These are phyloP conservation scores for Tetrahymena elliotti DNA, from an alignment of 73 alveolate species.

Conservation along the genomic window DNA sequence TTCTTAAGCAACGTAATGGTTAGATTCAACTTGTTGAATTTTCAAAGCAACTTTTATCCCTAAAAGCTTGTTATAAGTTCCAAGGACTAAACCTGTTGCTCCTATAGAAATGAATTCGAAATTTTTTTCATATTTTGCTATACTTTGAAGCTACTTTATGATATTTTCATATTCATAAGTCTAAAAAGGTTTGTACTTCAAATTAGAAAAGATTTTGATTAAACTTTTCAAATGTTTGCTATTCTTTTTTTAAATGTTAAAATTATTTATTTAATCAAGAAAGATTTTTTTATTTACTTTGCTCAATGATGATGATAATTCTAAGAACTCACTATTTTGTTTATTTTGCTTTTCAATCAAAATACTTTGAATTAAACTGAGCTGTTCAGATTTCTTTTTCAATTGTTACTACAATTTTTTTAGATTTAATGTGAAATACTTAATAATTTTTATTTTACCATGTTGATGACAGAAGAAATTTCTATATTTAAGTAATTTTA, in stretches of 20 bases:
- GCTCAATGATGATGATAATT: neutral
- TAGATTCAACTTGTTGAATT: neutral
- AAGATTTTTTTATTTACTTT: neutral
- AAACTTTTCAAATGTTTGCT: neutral
- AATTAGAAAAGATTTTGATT: too few relatives aligned
- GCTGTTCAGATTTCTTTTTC: neutral
- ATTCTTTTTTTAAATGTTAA: neutral
- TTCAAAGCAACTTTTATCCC: neutral
- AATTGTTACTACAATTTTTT: neutral
- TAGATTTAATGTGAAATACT: too few relatives aligned
- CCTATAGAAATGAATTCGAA: neutral
- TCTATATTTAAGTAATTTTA: neutral
- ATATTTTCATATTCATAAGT: neutral
- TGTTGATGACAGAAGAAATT: neutral
- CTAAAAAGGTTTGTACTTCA: neutral
- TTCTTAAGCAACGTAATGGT: neutral
- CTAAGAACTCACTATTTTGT: neutral
- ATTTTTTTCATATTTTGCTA: too few relatives aligned
- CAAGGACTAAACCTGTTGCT: neutral
- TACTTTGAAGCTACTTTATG: neutral
- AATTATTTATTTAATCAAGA: too few relatives aligned
- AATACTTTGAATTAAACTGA: neutral
- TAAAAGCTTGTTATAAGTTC: neutral
- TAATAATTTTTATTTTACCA: too few relatives aligned
- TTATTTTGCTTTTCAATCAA: too few relatives aligned